Conservation (phyloP, 2,329 filamentous ascomycete genomes). For the Corinectria fuckeliana region DNA sequence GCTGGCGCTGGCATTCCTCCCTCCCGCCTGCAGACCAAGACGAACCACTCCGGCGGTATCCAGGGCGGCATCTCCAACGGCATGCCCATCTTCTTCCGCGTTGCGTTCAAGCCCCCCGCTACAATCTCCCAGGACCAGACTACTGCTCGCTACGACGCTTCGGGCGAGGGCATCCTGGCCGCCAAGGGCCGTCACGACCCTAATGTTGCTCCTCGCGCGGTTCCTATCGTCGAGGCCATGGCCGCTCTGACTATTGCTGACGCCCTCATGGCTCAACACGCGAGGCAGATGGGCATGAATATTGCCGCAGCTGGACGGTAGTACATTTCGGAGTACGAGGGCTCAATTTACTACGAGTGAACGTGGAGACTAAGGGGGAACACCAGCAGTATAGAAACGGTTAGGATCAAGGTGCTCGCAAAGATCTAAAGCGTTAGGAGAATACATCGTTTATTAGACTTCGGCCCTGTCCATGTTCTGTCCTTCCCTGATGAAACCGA, state of each 20-base stretch:
- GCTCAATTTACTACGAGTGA: constrained; percentile 26
- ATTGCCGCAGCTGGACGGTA: constrained; percentile 32
- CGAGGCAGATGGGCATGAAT: constrained; percentile 27
- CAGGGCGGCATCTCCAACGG: constrained; percentile 96
- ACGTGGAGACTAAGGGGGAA: constrained; percentile 26
- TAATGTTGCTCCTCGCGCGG: constrained; percentile 84
- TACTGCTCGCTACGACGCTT: constrained; percentile 79
- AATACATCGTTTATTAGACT: constrained; percentile 33
- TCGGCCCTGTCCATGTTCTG: constrained; percentile 31
- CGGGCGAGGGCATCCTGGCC: constrained; percentile 75
- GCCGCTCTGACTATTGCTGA: constrained; percentile 86
- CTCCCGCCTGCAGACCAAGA: constrained; percentile 73
- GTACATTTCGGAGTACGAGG: constrained; percentile 27
- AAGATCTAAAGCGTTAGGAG: constrained; percentile 30
- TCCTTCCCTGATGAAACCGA: constrained; percentile 29
- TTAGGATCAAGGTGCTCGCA: constrained; percentile 28
- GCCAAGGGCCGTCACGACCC: constrained; percentile 94
- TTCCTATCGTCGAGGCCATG: constrained; percentile 91
- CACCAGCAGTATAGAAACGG: constrained; percentile 31
- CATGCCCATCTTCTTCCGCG: constrained; percentile 88
- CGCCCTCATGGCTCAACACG: constrained; percentile 74
- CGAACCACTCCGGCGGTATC: constrained; percentile 92
- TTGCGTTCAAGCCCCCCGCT: constrained; percentile 92
- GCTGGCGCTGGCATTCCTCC: constrained; percentile 53
- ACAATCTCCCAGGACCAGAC: constrained; percentile 88